A percentile compares a stretch with the other conserved stretches of the same genome.
These are phyloP conservation scores for Xenoacremonium recifei DNA, from an alignment of 2,329 filamentous ascomycete genomes.

Conservation along the genomic window DNA sequence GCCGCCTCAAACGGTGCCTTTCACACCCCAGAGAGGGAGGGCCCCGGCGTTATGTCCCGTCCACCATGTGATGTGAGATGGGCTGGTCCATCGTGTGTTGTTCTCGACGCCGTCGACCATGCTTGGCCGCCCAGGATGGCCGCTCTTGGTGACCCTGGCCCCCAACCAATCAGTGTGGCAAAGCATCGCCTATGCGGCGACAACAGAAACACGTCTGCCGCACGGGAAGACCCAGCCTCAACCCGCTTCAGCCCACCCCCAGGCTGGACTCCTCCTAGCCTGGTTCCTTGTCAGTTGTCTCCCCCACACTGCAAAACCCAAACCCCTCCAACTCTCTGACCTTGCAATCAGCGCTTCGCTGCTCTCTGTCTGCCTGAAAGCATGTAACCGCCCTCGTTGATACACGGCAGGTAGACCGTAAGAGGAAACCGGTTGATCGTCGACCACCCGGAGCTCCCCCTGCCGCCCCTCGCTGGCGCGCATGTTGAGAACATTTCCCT, in stretches of 20 bases:
- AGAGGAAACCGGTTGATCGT: no score
- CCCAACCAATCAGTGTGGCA: slow-evolving; percentile 19
- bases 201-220: slow-evolving; percentile 28
- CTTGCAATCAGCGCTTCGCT: neutral
- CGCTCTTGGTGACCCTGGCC: slow-evolving; percentile 13
- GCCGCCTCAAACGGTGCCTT: no score
- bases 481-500: no score
- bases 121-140: slow-evolving; percentile 18
- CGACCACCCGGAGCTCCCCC: no score
- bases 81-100: neutral
- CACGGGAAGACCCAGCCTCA: slow-evolving; percentile 25
- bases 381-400: no score
- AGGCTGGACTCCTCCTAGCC: slow-evolving; percentile 14
- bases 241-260: slow-evolving; percentile 17
- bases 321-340: neutral
- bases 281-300: slow-evolving; percentile 23
- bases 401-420: no score
- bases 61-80: neutral
- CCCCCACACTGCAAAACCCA: slow-evolving; percentile 16
- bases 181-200: slow-evolving; percentile 25
- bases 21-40: no score
- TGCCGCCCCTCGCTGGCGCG: no score
- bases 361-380: neutral
- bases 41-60: neutral
- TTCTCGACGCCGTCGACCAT: neutral